Evolutionary conservation across 306 rosid genomes (phyloP).

Genomic region (Geum urbanum): DNA sequence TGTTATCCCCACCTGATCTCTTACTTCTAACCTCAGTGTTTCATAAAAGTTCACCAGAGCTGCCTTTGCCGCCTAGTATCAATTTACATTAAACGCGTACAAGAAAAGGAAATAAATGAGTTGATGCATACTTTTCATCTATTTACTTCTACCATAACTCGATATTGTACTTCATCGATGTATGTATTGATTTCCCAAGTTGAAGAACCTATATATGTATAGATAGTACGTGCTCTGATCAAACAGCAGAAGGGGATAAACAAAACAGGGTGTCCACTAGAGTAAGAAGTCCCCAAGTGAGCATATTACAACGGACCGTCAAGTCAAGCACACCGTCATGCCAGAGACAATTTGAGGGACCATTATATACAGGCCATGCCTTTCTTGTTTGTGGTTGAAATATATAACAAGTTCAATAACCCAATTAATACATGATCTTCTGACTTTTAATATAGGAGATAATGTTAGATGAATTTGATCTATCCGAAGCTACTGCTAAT

Average conservation of each 20-base stretch:
- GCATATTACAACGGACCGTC: too few species aligned
- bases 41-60: conserved; percentile 77
- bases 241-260: too few species aligned
- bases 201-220: too few species aligned
- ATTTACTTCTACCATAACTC: neutral
- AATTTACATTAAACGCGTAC: neutral
- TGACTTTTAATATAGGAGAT: neutral
- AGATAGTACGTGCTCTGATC: too few species aligned
- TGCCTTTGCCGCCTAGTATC: conserved; percentile 64
- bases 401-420: neutral
- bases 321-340: too few species aligned
- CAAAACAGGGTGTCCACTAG: too few species aligned
- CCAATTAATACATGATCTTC: neutral
- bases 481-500: neutral
- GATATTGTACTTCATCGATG: too few species aligned
- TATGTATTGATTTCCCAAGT: too few species aligned
- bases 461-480: neutral
- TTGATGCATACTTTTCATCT: neutral
- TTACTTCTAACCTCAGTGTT: conserved; percentile 75
- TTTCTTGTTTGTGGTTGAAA: neutral
- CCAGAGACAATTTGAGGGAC: neutral
- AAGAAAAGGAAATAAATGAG: neutral
- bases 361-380: neutral
- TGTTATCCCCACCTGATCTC: conserved; percentile 69
- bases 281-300: too few species aligned